A percentile compares a stretch with the other conserved stretches of the same genome.
Evolutionary conservation across 2,329 filamentous ascomycete species (phyloP).

Genomic region (Diplocarpon rosae): DNA sequence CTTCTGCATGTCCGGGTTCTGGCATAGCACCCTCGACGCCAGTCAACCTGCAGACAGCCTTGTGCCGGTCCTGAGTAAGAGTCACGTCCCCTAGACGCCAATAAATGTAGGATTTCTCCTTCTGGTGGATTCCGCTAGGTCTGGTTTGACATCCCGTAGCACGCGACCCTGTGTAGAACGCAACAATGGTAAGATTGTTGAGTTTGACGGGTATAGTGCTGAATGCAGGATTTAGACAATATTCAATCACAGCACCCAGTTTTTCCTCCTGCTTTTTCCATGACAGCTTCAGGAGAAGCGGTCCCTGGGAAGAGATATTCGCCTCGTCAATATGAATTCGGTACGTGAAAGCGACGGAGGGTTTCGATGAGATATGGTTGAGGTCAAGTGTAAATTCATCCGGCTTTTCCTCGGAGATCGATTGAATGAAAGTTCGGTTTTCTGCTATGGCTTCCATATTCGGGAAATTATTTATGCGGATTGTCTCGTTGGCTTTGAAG

Average conservation of each 20-base stretch:
- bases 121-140: slow-evolving; percentile 66
- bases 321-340: slow-evolving; percentile 62
- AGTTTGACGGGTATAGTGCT: slow-evolving; percentile 41
- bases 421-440: slow-evolving; percentile 81
- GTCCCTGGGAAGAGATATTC: slow-evolving; percentile 42
- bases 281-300: slow-evolving; percentile 46
- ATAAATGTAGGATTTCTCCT: slow-evolving; percentile 66
- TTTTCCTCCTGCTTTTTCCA: slow-evolving; percentile 83
- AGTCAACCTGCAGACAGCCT: slow-evolving; percentile 72
- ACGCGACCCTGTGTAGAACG: slow-evolving; percentile 56
- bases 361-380: slow-evolving; percentile 53
- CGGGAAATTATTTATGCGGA: slow-evolving; percentile 80
- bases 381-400: slow-evolving; percentile 75
- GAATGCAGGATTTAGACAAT: slow-evolving; percentile 62
- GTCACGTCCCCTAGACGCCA: slow-evolving; percentile 73
- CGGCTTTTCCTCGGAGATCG: slow-evolving; percentile 49
- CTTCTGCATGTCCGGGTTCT: slow-evolving; percentile 68
- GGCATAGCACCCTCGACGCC: slow-evolving; percentile 61
- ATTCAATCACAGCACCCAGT: slow-evolving; percentile 75
- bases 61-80: slow-evolving; percentile 50
- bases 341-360: slow-evolving; percentile 84
- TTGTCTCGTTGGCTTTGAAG: slow-evolving; percentile 45
- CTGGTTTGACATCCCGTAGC: slow-evolving; percentile 64
- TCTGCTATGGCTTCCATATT: slow-evolving; percentile 86
- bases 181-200: slow-evolving; percentile 65